phyloP scores from a whole-genome alignment of 2,329 filamentous ascomycete species.

The Lecanicillium sp. region DNA sequence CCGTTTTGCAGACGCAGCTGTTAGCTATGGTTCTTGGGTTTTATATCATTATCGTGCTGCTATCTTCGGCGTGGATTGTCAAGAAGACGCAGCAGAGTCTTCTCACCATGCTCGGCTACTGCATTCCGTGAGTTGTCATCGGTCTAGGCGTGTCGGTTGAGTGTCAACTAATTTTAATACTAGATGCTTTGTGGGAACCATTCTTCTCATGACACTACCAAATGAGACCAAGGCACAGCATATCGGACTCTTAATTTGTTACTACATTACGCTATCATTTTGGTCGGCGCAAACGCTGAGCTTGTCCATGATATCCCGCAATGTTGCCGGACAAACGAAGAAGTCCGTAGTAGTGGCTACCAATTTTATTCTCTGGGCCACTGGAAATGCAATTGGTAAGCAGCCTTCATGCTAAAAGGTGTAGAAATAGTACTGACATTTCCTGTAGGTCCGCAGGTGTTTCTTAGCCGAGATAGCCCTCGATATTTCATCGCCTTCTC shows the following conservation, averaged over 20 bases:
- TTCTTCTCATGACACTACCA: conserved; percentile 60
- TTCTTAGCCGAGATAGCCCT: conserved; percentile 50
- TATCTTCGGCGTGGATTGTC: conserved; percentile 58
- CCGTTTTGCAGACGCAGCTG: conserved; percentile 58
- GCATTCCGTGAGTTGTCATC: conserved; percentile 50
- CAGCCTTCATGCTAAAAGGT: too few relatives aligned
- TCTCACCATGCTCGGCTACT: conserved; percentile 55
- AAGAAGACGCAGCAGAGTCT: conserved; percentile 63
- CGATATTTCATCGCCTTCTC: conserved; percentile 62
- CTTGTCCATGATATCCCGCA: conserved; percentile 60
- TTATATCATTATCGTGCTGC: conserved; percentile 63
- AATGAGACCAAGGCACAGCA: conserved; percentile 49
- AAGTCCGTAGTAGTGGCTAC: conserved; percentile 59
- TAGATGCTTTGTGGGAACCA: conserved; percentile 62
- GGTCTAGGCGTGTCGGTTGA: background rate
- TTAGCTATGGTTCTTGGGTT: conserved; percentile 67
- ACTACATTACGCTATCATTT: conserved; percentile 72
- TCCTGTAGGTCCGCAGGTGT: conserved; percentile 50
- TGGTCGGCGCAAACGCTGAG: conserved; percentile 64
- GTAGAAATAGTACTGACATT: background rate
- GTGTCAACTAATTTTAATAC: conserved; percentile 6
- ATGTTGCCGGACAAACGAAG: conserved; percentile 67
- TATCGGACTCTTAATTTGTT: conserved; percentile 60
- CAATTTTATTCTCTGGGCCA: conserved; percentile 63
- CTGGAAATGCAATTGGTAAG: conserved; percentile 57